Evolutionary conservation across 192 early-diverging fungal genomes (phyloP).

Genomic region (Lobosporangium transversale): DNA sequence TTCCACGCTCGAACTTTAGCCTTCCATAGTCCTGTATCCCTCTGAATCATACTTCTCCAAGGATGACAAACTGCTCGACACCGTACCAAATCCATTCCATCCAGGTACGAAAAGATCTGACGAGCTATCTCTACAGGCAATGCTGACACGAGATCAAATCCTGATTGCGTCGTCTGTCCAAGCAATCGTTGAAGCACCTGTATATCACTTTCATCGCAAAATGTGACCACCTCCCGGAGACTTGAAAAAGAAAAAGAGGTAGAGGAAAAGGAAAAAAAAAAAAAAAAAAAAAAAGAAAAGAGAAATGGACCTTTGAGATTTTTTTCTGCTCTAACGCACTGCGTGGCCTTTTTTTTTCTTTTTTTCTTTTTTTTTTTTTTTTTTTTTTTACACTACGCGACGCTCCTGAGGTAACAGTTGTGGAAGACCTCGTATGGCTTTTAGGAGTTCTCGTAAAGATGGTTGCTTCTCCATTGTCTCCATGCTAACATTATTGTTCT

Average conservation of each 20-base stretch:
- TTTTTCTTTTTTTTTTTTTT: background rate
- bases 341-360: background rate
- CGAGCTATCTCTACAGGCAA: conserved; percentile 24
- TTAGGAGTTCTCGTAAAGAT: conserved; percentile 13
- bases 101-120: conserved; percentile 20
- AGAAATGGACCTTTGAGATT: background rate
- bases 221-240: conserved; percentile 18
- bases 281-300: background rate
- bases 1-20: conserved; percentile 15
- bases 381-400: conserved; percentile 37
- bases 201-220: conserved; percentile 11
- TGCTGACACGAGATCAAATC: conserved; percentile 25
- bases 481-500: background rate
- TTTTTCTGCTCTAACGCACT: no score
- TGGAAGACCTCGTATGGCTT: conserved; percentile 11
- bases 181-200: conserved; percentile 29
- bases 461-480: background rate
- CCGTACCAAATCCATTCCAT: conserved; percentile 31
- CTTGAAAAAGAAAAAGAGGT: background rate
- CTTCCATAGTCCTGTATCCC: conserved; percentile 12
- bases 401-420: conserved; percentile 18
- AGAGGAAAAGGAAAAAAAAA: background rate
- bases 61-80: conserved; percentile 41
- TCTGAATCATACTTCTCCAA: conserved; percentile 19
- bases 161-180: conserved; percentile 24